These are phyloP conservation scores for Penicillium sp. DNA, from an alignment of 2,329 filamentous ascomycete genomes.

Conservation along the genomic window DNA sequence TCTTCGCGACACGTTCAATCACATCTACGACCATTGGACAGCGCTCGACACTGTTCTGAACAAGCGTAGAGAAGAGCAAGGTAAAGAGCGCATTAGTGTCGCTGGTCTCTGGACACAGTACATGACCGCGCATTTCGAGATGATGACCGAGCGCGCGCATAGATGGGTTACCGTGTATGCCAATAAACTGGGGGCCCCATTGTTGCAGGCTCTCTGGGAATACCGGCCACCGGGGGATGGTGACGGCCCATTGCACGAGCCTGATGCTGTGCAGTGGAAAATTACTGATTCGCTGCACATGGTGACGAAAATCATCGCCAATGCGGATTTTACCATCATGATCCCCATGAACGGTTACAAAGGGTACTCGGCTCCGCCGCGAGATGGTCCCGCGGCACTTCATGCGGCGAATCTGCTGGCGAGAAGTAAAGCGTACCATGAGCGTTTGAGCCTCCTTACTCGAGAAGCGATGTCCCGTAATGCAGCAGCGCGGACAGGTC, in stretches of 20 bases:
- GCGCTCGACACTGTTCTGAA: constrained; percentile 18
- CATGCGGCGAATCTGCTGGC: not conserved
- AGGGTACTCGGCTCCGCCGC: constrained; percentile 5
- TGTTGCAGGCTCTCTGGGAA: constrained; percentile 8
- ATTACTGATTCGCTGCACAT: constrained; percentile 12
- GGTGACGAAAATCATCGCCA: constrained; percentile 9
- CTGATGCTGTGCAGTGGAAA: constrained; percentile 14
- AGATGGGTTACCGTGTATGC: constrained; percentile 20
- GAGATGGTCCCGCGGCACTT: not conserved
- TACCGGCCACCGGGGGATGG: constrained; percentile 1
- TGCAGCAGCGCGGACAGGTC: not conserved
- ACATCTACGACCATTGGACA: constrained; percentile 18
- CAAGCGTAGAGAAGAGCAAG: not conserved
- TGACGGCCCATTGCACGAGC: not conserved
- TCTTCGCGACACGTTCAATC: constrained; percentile 24
- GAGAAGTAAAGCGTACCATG: constrained; percentile 7
- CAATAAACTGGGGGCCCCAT: constrained; percentile 10
- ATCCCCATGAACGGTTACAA: constrained; percentile 26
- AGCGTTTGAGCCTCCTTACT: constrained; percentile 8
- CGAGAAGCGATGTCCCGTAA: not conserved
- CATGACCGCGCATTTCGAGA: constrained; percentile 19
- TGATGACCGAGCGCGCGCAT: constrained; percentile 23
- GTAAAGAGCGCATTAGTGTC: constrained; percentile 10
- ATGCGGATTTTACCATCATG: constrained; percentile 22
- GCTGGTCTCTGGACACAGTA: constrained; percentile 21